Evolutionary conservation across 169 alveolate genomes (phyloP).

Genomic region (Eimeria necatrix): DNA sequence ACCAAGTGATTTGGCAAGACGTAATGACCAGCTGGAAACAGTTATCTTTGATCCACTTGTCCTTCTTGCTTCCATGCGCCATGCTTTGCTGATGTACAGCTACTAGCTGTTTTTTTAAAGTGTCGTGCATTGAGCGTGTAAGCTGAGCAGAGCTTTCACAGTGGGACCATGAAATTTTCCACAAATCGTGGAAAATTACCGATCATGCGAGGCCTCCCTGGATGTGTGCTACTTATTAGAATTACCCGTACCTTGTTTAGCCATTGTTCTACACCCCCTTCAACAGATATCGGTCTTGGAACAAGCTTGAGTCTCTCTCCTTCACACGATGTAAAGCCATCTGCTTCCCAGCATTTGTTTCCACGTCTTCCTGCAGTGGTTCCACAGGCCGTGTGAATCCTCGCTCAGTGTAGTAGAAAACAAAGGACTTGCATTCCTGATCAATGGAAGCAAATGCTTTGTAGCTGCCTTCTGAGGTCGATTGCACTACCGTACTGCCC

Average conservation of each 20-base stretch:
- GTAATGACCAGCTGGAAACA: slow-evolving; percentile 94
- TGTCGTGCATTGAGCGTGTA: slow-evolving; percentile 82
- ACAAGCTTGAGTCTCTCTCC: slow-evolving; percentile 90
- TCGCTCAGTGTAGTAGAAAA: no score
- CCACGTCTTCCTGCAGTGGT: slow-evolving; percentile 75
- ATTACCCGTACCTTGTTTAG: slow-evolving; percentile 80
- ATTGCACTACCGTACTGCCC: background rate
- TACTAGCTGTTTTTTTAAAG: slow-evolving; percentile 85
- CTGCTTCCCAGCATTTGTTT: slow-evolving; percentile 85
- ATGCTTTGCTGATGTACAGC: slow-evolving; percentile 85
- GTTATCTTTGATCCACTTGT: slow-evolving; percentile 89
- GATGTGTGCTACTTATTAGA: background rate
- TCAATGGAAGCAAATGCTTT: background rate
- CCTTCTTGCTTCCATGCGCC: slow-evolving; percentile 88
- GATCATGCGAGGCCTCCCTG: background rate
- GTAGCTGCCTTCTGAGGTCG: background rate
- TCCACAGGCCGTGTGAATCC: no score
- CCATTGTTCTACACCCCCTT: slow-evolving; percentile 87
- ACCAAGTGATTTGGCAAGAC: slow-evolving; percentile 95
- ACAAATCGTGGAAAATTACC: background rate
- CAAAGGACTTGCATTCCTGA: background rate
- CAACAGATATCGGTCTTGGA: slow-evolving; percentile 77
- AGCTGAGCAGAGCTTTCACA: slow-evolving; percentile 81
- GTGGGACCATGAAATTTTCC: background rate
- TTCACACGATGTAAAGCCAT: slow-evolving; percentile 91